phyloP scores from a whole-genome alignment of 441 rosid genomes.

The Mallotus repandus region DNA sequence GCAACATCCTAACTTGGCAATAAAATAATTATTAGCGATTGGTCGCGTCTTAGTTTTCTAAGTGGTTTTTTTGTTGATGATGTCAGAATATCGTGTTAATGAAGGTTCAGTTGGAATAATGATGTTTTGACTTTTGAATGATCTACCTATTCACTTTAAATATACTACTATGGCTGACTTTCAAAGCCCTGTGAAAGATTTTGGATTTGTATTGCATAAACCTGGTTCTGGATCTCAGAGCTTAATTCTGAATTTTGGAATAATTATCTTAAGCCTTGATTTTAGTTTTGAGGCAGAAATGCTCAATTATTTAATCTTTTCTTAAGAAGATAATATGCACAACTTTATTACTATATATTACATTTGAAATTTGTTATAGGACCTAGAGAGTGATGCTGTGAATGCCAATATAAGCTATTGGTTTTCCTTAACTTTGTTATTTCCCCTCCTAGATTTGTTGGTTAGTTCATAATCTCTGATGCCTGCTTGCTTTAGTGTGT shows the following conservation, averaged over 20 bases:
- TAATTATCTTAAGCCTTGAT: neutral
- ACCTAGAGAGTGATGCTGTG: neutral
- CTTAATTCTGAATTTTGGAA: neutral
- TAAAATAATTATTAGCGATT: neutral
- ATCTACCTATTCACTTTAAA: neutral
- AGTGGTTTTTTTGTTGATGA: neutral
- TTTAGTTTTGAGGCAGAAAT: too few species aligned
- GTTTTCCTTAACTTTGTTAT: neutral
- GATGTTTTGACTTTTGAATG: neutral
- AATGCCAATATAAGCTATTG: neutral
- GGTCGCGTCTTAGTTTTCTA: neutral
- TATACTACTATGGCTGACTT: neutral
- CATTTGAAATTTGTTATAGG: neutral
- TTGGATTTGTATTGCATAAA: neutral
- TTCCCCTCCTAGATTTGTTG: neutral
- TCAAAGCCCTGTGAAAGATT: neutral
- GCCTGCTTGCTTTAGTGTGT: slow-evolving; percentile 60
- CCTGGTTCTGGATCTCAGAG: slow-evolving; percentile 8
- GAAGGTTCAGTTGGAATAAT: neutral
- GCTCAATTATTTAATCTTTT: neutral
- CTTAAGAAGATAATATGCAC: neutral
- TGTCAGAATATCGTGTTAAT: neutral
- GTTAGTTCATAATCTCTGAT: neutral
- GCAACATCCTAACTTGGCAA: neutral
- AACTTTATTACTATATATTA: neutral